Conservation (phyloP, 441 rosid species). For the Pelargonium citronellum region DNA sequence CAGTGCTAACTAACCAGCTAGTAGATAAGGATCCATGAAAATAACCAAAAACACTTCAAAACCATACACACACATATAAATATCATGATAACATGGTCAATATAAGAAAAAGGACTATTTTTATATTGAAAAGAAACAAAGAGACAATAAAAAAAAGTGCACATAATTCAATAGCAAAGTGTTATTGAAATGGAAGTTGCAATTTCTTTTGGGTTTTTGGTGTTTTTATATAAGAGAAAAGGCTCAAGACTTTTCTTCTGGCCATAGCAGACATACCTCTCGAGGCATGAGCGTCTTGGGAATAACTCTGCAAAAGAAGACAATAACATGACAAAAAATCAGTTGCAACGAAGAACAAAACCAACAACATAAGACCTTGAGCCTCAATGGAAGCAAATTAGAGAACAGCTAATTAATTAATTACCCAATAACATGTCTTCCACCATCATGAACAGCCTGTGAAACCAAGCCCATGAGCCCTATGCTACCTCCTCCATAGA, state of each 20-base stretch:
- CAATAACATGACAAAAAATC: constrained; percentile 58
- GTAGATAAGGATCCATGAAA: constrained; percentile 15
- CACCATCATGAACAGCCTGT: constrained; percentile 92
- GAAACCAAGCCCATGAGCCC: constrained; percentile 93
- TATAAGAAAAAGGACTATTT: neutral
- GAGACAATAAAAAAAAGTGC: constrained; percentile 18
- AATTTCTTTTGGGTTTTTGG: neutral
- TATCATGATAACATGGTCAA: no score
- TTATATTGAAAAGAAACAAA: constrained; percentile 21
- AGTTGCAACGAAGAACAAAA: constrained; percentile 30
- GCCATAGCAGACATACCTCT: constrained; percentile 74
- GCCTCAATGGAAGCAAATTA: no score
- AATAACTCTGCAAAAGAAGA: constrained; percentile 85
- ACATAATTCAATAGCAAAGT: constrained; percentile 14
- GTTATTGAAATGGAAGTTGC: constrained; percentile 1
- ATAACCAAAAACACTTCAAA: constrained; percentile 22
- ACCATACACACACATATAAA: constrained; percentile 17
- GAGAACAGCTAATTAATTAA: constrained; percentile 23
- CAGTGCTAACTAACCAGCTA: constrained; percentile 12
- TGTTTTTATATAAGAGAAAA: constrained; percentile 25
- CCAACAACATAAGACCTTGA: constrained; percentile 21
- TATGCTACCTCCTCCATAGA: constrained; percentile 96
- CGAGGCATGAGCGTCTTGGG: constrained; percentile 99
- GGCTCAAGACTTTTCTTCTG: constrained; percentile 34
- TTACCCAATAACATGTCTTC: constrained; percentile 96